Base-by-base conservation (phyloP, 2,329 filamentous ascomycete species). In the Pochonia chlamydosporia region DNA sequence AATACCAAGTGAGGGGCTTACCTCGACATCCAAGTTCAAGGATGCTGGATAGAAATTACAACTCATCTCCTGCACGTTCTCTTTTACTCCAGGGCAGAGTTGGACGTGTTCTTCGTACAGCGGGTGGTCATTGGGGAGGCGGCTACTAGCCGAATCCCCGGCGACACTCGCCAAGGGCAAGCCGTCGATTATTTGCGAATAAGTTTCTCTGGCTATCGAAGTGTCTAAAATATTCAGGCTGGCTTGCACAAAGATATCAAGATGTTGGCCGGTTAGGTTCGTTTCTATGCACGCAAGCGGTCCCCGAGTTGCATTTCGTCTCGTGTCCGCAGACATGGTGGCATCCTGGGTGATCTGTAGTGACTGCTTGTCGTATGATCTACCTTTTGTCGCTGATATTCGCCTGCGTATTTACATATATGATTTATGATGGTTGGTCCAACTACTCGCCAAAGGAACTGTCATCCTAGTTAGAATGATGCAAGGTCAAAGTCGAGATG, bases 171-270 rank as follows among this genome's bases (percentile, higher is more conserved):
- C n/a, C 2, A 54, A 11, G 0, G 56, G 59, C 3, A 62, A 5
- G 0, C 57, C 59, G 5, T 63, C 58, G 1, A 60, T 44, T 0
- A 59, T 55, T 18, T 63, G 54, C 3, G 54, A 53, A 35, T 53
- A 60, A 7, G 53, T 57, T 0, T 10, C 4, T 7, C 55, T 49
- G 9, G 54, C 52, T 13, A 56, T 16, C 0, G 49, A 35, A 2
- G 49, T 57, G 5, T 24, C 26, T 2, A 59, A 43, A 25, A 57
- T 7, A 1, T 50, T 53, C 1, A 6, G 6, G 18, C 59, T 43
- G 1, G 56, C 53, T 2, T 20, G 47, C 23, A 37, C 10, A 25
- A 50, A 26, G 3, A 20, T 43, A 4, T 31, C 16, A 41, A 42
- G 47, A 49, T 49, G 47, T n/a, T n/a, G n/a, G n/a, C n/a, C n/a